Evolutionary conservation across 1,139 yeast genomes (phyloP).

Genomic region (Yamadazyma blattariae): DNA sequence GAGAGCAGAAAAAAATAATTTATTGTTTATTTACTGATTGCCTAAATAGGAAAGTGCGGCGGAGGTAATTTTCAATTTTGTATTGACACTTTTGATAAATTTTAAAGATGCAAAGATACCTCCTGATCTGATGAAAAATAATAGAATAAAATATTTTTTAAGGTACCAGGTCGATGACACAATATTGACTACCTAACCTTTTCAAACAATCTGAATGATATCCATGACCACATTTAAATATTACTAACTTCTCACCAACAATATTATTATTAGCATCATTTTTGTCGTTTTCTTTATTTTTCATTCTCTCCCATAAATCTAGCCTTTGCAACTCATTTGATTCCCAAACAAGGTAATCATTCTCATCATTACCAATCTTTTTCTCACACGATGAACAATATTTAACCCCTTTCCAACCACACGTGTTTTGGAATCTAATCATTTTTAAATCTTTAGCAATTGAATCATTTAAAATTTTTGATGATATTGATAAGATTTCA

Average conservation of each 20-base stretch:
- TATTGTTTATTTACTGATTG: too few species aligned
- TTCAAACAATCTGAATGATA: slow-evolving; percentile 64
- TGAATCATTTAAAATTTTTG: slow-evolving; percentile 53
- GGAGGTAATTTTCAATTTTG: too few species aligned
- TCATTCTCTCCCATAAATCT: slow-evolving; percentile 3
- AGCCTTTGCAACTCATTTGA: slow-evolving; percentile 19
- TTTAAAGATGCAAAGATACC: too few species aligned
- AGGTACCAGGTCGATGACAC: slow-evolving; percentile 10
- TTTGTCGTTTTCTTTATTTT: too few species aligned
- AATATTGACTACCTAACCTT: slow-evolving; percentile 16
- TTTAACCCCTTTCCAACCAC: slow-evolving; percentile 60
- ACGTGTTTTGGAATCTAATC: slow-evolving; percentile 35
- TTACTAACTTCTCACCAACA: slow-evolving; percentile 22
- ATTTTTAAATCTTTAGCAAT: slow-evolving; percentile 44
- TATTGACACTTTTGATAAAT: too few species aligned
- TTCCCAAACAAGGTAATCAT: slow-evolving; percentile 50
- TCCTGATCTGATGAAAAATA: too few species aligned
- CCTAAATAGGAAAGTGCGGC: too few species aligned
- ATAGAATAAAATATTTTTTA: too few species aligned
- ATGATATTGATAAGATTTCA: slow-evolving; percentile 51
- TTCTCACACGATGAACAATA: slow-evolving; percentile 74
- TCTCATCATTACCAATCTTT: slow-evolving; percentile 35
- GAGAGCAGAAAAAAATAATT: too few species aligned
- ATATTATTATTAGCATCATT: too few species aligned
- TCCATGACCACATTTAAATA: slow-evolving; percentile 54